phyloP scores from a whole-genome alignment of 1,284 basidiomycete species.

The Hemileia vastatrix region DNA sequence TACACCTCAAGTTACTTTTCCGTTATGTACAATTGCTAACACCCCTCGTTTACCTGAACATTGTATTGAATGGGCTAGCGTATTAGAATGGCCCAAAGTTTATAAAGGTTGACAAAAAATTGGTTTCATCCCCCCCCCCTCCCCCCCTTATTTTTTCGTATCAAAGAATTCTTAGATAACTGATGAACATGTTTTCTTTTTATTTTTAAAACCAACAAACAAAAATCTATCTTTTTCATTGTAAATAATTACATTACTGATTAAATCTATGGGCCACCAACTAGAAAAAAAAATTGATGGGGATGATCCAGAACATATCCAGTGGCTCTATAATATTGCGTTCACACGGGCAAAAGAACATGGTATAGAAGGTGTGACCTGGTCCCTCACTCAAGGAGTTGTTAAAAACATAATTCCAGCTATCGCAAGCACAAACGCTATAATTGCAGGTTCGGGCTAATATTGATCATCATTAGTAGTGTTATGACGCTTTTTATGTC shows the following conservation, averaged over 20 bases:
- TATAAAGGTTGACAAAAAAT: conserved; percentile 70
- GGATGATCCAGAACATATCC: conserved; percentile 92
- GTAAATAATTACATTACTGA: background rate
- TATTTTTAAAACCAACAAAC: no score
- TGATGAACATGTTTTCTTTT: background rate
- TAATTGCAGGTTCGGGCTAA: conserved; percentile 93
- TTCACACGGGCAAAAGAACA: conserved; percentile 74
- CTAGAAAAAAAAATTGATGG: conserved; percentile 88
- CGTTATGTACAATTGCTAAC: conserved; percentile 98
- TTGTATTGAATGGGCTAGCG: conserved; percentile 99
- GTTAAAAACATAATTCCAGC: conserved; percentile 99
- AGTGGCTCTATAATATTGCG: conserved; percentile 80
- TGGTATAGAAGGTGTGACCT: conserved; percentile 95
- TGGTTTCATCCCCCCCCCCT: no score
- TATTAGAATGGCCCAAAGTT: conserved; percentile 94
- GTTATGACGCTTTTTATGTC: no score
- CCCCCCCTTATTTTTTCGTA: no score
- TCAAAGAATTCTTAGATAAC: background rate
- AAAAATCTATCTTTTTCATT: background rate
- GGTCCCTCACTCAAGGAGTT: conserved; percentile 94
- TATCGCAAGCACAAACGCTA: conserved; percentile 90
- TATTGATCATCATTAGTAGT: no score
- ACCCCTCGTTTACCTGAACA: conserved; percentile 96
- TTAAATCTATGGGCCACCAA: background rate
- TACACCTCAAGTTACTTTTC: conserved; percentile 91